Percentiles rank a stretch among this genome's conserved stretches.
Evolutionary conservation across 352 stramenopile species (phyloP).

Genomic region (Pythium dissimile): DNA sequence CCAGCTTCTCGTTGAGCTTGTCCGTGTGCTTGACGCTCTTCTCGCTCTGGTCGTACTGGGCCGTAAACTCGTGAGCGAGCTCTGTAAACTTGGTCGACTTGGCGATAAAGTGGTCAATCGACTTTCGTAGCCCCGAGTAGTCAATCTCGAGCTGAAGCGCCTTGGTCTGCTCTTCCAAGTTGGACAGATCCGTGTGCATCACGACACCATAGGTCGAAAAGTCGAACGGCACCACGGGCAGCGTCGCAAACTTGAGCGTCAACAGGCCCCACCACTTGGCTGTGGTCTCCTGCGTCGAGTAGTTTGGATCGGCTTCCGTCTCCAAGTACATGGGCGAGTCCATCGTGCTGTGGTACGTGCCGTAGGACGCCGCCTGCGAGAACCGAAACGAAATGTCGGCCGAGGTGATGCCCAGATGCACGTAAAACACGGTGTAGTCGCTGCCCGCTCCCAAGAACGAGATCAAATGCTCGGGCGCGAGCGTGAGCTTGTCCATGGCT

Average conservation of each 20-base stretch:
- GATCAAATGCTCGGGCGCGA: slow-evolving; percentile 50
- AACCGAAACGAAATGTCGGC: slow-evolving; percentile 59
- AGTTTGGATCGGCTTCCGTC: slow-evolving; percentile 39
- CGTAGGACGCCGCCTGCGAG: slow-evolving; percentile 37
- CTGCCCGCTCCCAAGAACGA: slow-evolving; percentile 57
- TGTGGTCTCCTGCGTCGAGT: slow-evolving; percentile 31
- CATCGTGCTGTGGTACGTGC: slow-evolving; percentile 77
- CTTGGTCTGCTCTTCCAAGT: slow-evolving; percentile 28
- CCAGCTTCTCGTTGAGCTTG: slow-evolving; percentile 46
- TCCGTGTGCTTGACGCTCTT: slow-evolving; percentile 2
- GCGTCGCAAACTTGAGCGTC: slow-evolving; percentile 32
- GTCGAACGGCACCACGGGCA: slow-evolving; percentile 18
- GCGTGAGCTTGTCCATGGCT: slow-evolving; percentile 23
- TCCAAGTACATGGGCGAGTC: slow-evolving; percentile 61
- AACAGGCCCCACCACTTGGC: slow-evolving; percentile 42
- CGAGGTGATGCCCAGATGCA: slow-evolving; percentile 82
- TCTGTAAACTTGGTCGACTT: slow-evolving; percentile 32
- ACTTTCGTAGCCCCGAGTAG: slow-evolving; percentile 28
- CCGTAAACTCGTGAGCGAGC: slow-evolving; percentile 23
- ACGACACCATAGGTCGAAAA: slow-evolving; percentile 24
- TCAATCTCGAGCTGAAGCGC: slow-evolving; percentile 28
- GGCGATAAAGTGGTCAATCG: slow-evolving; percentile 39
- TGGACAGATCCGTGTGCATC: slow-evolving; percentile 32
- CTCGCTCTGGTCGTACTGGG: slow-evolving; percentile 3
- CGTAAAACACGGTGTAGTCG: slow-evolving; percentile 83